phyloP scores from a whole-genome alignment of 1,284 basidiomycete species.

The Salmacisia buchloeana region DNA sequence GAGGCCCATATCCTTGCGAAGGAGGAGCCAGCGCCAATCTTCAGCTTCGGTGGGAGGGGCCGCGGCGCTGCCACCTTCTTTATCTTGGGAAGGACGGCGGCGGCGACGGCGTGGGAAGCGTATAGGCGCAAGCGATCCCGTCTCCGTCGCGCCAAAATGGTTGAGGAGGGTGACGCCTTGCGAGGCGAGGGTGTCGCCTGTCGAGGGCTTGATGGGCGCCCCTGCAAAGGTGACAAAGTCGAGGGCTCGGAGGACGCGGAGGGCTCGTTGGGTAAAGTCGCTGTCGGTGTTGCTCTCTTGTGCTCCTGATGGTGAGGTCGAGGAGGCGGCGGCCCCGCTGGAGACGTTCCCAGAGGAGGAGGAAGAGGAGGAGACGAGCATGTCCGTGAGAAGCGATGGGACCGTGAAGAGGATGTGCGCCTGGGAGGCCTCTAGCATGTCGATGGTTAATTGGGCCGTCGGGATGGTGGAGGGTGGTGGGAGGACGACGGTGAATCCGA shows the following conservation, averaged over 20 bases:
- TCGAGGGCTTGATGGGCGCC: background rate
- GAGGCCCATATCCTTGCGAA: background rate
- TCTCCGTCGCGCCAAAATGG: conserved; percentile 6
- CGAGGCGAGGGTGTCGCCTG: background rate
- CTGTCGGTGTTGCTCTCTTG: no score
- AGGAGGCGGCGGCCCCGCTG: no score
- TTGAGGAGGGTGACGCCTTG: background rate
- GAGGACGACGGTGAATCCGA: background rate
- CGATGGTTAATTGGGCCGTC: background rate
- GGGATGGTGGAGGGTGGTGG: background rate
- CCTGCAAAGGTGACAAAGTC: background rate
- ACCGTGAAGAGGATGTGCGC: conserved; percentile 2
- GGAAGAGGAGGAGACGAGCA: background rate
- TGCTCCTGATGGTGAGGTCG: background rate
- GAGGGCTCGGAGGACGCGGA: background rate
- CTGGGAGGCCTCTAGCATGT: background rate
- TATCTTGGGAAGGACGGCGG: no score
- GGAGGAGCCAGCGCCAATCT: background rate
- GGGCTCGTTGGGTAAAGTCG: background rate
- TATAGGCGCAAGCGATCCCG: background rate
- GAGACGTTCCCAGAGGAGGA: no score
- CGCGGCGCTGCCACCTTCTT: no score
- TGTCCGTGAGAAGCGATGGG: background rate
- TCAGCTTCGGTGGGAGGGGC: no score
- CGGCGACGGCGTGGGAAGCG: background rate